Evolutionary conservation across 202 grass and related monocot species (phyloP).

Genomic region (Digitaria exilis): DNA sequence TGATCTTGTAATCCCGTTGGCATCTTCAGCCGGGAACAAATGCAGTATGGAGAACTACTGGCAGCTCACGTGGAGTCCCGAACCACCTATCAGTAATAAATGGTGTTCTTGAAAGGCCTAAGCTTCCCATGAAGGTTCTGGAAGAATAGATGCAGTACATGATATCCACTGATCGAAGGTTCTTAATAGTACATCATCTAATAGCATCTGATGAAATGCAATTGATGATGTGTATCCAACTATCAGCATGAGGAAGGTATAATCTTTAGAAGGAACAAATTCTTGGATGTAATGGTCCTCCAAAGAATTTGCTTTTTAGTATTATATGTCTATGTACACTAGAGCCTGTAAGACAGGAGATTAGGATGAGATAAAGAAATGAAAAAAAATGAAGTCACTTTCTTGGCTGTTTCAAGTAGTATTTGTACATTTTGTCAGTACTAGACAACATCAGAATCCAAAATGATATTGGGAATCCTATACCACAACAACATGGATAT

Average conservation of each 20-base stretch:
- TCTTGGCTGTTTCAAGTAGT: slow-evolving; percentile 29
- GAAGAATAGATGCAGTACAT: slow-evolving; percentile 48
- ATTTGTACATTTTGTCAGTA: slow-evolving; percentile 28
- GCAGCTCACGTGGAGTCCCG: slow-evolving; percentile 9
- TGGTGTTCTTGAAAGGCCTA: slow-evolving; percentile 41
- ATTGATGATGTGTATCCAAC: slow-evolving; percentile 50
- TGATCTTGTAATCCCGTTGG: slow-evolving; percentile 41
- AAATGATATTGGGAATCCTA: slow-evolving; percentile 47
- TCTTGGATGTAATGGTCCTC: slow-evolving; percentile 39
- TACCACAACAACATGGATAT: slow-evolving; percentile 38
- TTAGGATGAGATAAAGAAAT: slow-evolving; percentile 34
- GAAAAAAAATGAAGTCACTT: slow-evolving; percentile 22
- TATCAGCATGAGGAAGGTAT: slow-evolving; percentile 26
- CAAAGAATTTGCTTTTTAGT: slow-evolving; percentile 27
- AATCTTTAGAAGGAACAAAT: slow-evolving; percentile 33
- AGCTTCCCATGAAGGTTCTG: slow-evolving; percentile 25
- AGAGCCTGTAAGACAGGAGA: slow-evolving; percentile 12
- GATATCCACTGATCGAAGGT: slow-evolving; percentile 27
- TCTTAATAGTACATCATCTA: slow-evolving; percentile 35
- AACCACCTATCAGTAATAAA: slow-evolving; percentile 35
- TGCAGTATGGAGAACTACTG: slow-evolving; percentile 30
- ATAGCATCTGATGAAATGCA: slow-evolving; percentile 41
- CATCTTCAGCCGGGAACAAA: slow-evolving; percentile 49
- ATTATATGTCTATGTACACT: slow-evolving; percentile 3
- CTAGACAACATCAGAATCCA: slow-evolving; percentile 26